Base-by-base conservation (phyloP, 108 stramenopile genomes). In the Parietichytrium sp. region DNA sequence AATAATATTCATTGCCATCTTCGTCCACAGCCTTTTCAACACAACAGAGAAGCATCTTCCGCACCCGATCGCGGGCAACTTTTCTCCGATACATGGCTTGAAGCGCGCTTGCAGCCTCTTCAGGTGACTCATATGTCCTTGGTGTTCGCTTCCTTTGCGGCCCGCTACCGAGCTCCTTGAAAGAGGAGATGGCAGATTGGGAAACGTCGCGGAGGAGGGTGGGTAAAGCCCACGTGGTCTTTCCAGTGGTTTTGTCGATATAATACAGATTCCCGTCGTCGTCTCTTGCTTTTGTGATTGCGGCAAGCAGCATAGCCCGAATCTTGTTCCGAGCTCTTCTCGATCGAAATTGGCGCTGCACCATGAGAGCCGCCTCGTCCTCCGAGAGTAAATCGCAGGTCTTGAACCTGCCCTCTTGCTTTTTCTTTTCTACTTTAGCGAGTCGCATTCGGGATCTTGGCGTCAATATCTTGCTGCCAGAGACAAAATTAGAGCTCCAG, bases 11-110 rank as follows among this genome's bases (percentile, higher is more conserved):
- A 25, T 72, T 36, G 33, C 61, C 61, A 25, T 72, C 61, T 16
- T 25, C 16, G 61, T 72, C 61, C 23, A 72, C 33, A 25, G 61
- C 3, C 33, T 72, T 72, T 72, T 72, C 61, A 42, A 72, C 10
- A 25, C n/a, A 31, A 25, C 36, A 42, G 13, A 72, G 3, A 25
- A 72, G 61, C 61, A 72, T 10, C 0, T 10, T 42, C 6, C 61
- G 61, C 15, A 72, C 61, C 6, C 61, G 61, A 27, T 72, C 61
- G 15, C 61, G 61, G 15, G 61, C 61, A 10, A 16, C 20, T 72
- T 72, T 72, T 6, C 61, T 33, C 10, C 61, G 61, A 25, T 72
- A 72, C 61, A 72, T 72, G 61, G 61, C 61, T 25, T 72, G 61
- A 23, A 72, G 42, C 10, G 33, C 61, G 6, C 38, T 45, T 6